Evolutionary conservation across 352 stramenopile genomes (phyloP).

Genomic region (Phytophthora hybrid): DNA sequence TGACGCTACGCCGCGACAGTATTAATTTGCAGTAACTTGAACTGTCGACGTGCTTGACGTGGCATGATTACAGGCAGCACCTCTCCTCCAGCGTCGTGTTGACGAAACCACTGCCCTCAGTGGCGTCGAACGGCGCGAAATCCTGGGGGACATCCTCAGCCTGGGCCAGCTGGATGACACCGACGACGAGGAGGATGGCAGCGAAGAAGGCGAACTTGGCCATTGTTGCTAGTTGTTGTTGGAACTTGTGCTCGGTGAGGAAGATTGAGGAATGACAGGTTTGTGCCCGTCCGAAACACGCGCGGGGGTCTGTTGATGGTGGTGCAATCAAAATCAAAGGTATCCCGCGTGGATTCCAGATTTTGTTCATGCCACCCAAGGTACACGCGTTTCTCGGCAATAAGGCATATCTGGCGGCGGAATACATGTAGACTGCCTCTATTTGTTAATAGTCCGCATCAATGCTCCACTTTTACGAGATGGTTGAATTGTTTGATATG

Average conservation of each 20-base stretch:
- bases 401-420: not conserved
- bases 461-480: not conserved
- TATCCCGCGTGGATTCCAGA: not conserved
- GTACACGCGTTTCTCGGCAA: not conserved
- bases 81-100: not conserved
- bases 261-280: not conserved
- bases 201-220: slow-evolving; percentile 15
- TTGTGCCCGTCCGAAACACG: too few relatives aligned
- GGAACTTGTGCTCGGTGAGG: not conserved
- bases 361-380: not conserved
- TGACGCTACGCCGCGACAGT: not conserved
- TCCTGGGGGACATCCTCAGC: not conserved
- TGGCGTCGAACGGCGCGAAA: not conserved
- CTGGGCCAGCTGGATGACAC: not conserved
- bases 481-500: not conserved
- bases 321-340: not conserved
- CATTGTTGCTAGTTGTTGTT: slow-evolving; percentile 1
- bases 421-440: too few relatives aligned
- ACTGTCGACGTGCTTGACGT: not conserved
- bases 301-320: too few relatives aligned
- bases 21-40: too few relatives aligned
- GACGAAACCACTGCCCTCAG: not conserved
- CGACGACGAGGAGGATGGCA: slow-evolving; percentile 2
- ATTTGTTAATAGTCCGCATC: slow-evolving; percentile 2
- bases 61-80: not conserved